A percentile compares a stretch with the other conserved stretches of the same genome.
phyloP scores from a whole-genome alignment of 208 protist genomes.

The Novymonas esmeraldas region DNA sequence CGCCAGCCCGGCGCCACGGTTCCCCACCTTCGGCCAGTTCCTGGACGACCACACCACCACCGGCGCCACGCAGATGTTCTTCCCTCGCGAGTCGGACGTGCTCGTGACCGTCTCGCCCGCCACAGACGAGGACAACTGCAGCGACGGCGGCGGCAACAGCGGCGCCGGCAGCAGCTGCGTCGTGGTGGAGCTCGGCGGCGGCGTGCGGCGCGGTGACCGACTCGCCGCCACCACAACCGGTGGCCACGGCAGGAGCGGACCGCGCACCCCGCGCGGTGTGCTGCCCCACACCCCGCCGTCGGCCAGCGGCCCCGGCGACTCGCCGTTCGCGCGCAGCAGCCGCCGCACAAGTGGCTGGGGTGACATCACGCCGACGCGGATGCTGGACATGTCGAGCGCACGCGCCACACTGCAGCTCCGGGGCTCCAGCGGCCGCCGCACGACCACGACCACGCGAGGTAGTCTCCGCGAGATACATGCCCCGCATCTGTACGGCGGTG shows the following conservation, averaged over 20 bases:
- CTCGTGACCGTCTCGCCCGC: slow-evolving; percentile 45
- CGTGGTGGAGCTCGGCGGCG: slow-evolving; percentile 24
- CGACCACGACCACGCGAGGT: slow-evolving; percentile 20
- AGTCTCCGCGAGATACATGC: slow-evolving; percentile 28
- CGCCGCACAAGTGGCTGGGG: slow-evolving; percentile 19
- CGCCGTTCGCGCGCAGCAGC: slow-evolving; percentile 7
- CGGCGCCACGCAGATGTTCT: slow-evolving; percentile 18
- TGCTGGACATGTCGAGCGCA: slow-evolving; percentile 27
- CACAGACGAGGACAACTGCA: slow-evolving; percentile 23
- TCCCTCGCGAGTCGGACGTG: slow-evolving; percentile 28
- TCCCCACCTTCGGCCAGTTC: slow-evolving; percentile 77
- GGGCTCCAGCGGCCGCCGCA: slow-evolving; percentile 20
- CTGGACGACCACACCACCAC: slow-evolving; percentile 59
- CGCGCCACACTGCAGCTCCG: slow-evolving; percentile 20
- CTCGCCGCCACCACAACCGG: slow-evolving; percentile 2
- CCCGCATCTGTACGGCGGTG: slow-evolving; percentile 28
- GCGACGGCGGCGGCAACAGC: too few species aligned
- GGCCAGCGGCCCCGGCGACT: neutral
- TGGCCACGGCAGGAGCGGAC: slow-evolving; percentile 3
- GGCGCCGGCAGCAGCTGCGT: slow-evolving; percentile 1
- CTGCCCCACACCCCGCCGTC: slow-evolving; percentile 22
- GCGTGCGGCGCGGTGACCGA: slow-evolving; percentile 17
- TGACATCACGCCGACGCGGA: slow-evolving; percentile 30
- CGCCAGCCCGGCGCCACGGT: slow-evolving; percentile 75
- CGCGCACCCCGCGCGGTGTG: slow-evolving; percentile 16